These are phyloP conservation scores for Candida ficus DNA, from an alignment of 805 yeast species.

Conservation along the genomic window DNA sequence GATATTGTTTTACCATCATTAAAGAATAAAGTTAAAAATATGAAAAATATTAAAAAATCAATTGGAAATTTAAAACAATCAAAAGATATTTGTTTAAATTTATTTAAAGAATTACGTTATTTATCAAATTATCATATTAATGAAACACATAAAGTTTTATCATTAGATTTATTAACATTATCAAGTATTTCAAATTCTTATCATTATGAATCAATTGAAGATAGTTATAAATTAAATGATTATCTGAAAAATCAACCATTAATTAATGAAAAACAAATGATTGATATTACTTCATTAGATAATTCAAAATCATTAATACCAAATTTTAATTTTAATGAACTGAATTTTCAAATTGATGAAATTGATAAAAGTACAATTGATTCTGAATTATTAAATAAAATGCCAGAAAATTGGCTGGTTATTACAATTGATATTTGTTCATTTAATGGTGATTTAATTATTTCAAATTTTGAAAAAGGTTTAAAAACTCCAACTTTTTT, in stretches of 20 bases:
- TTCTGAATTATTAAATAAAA: conserved; percentile 9
- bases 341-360: conserved; percentile 6
- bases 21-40: conserved; percentile 16
- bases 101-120: conserved; percentile 17
- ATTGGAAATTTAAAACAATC: conserved; percentile 21
- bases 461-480: conserved; percentile 39
- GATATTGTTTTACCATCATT: conserved; percentile 1
- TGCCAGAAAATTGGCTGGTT: conserved; percentile 51
- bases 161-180: conserved; percentile 22
- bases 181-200: conserved; percentile 22
- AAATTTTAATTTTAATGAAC: conserved; percentile 11
- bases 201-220: conserved; percentile 16
- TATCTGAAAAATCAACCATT: conserved; percentile 24
- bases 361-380: neutral
- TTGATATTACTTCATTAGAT: conserved; percentile 11
- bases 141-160: conserved; percentile 21
- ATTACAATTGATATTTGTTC: conserved; percentile 58
- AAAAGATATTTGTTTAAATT: conserved; percentile 12
- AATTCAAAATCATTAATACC: conserved; percentile 11
- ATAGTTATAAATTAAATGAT: conserved; percentile 24
- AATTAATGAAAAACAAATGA: conserved; percentile 22
- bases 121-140: conserved; percentile 25
- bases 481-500: conserved; percentile 38
- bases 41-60: conserved; percentile 21
- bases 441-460: conserved; percentile 49